Evolutionary conservation across 495 filamentous ascomycete species (phyloP), one percentile per base, ranked within the genome.

Genomic region (Lepidopterella palustris): DNA sequence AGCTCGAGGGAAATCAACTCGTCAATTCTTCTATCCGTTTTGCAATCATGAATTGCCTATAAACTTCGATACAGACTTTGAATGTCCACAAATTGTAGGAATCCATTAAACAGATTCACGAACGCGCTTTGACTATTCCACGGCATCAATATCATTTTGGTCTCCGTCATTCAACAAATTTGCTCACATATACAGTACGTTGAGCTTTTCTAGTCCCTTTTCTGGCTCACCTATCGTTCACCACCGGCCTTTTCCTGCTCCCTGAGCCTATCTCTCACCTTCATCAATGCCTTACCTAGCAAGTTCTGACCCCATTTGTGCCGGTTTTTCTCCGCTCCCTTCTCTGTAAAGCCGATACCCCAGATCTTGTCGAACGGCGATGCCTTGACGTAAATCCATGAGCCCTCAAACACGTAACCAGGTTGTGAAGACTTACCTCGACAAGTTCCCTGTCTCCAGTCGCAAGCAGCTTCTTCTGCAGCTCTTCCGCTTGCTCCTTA

Each of bases 271-370:
- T 66, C 64, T 62, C 78, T 72, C 26, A 84, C 76, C 62, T 72
- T 60, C 70, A 76, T 78, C 61, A 84, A 67, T 20, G 76, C 78
- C 72, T 84, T 84, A 4, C 87, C 86, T 61, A 89, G 66, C 59
- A 88, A 67, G 72, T 89, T 90, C 72, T 79, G 56, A 45, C 87
- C 86, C 86, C 87, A 89, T 40, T 71, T 61, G 20, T 67, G 62
- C 25, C 80, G 73, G 60, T 73, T 79, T 8, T 15, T 54, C 53
- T 68, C 74, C 0, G 83, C 84, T 60, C 76, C 74, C 26, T 64
- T 71, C 28, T 75, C 76, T 1, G 62, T 70, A 68, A 82, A 86
- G 11, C 86, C 86, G 29, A 89, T 70, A 5, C 86, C 86, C 86
- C 85, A 89, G 55, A 87, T 79, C 25, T 74, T 64, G 71, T 89